Evolutionary conservation across 495 filamentous ascomycete genomes (phyloP).

Genomic region (Neurospora pannonica): DNA sequence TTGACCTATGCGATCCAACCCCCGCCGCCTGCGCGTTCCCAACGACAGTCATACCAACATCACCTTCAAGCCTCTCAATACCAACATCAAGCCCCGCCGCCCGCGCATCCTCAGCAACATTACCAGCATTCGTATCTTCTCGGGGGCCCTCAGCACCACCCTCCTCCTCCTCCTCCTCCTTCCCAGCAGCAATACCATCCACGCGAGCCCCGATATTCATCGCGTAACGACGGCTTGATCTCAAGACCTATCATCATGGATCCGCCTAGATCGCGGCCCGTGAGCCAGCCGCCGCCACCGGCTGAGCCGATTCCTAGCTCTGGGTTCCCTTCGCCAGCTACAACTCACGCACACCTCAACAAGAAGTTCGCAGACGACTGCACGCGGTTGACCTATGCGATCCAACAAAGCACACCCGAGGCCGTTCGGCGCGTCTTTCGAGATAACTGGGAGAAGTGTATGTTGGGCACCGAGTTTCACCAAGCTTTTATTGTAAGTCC

Average conservation of each 20-base stretch:
- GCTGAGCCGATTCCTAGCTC: conserved; percentile 1
- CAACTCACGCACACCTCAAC: conserved; percentile 25
- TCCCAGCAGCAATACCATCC: conserved; percentile 1
- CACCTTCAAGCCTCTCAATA: background rate
- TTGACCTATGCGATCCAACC: background rate
- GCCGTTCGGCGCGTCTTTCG: conserved; percentile 35
- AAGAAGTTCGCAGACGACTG: conserved; percentile 33
- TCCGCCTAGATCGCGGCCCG: conserved; percentile 20
- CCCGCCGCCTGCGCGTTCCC: background rate
- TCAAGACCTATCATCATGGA: conserved; percentile 34
- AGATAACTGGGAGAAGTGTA: conserved; percentile 40
- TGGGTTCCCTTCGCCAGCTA: conserved; percentile 32
- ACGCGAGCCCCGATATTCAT: conserved; percentile 1
- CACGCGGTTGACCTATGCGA: conserved; percentile 30
- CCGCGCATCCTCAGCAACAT: conserved; percentile 4
- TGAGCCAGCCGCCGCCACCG: conserved; percentile 6
- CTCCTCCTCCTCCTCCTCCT: conserved; percentile 6
- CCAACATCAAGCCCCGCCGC: background rate
- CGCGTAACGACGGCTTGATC: background rate
- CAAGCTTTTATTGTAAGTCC: conserved; percentile 40
- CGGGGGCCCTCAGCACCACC: conserved; percentile 1
- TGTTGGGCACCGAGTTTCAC: conserved; percentile 44
- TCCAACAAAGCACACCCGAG: conserved; percentile 33
- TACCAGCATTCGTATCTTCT: conserved; percentile 1
- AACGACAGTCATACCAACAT: background rate